These are phyloP conservation scores for Didymella arachidicola DNA, from an alignment of 2,329 filamentous ascomycete genomes.

Conservation along the genomic window DNA sequence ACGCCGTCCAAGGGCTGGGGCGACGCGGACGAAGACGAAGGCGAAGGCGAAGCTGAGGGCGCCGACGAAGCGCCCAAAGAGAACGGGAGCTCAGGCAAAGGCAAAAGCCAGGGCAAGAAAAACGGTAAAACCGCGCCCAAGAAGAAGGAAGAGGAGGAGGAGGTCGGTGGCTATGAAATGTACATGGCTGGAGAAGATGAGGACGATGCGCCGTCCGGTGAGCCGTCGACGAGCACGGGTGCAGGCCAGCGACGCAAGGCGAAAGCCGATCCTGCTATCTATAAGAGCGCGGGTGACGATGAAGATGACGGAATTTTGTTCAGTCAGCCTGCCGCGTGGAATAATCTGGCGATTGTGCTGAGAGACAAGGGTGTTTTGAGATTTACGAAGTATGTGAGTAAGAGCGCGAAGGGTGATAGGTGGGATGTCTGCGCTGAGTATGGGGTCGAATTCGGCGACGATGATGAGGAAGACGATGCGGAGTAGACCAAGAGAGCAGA, in stretches of 20 bases:
- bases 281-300: constrained; percentile 63
- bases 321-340: constrained; percentile 78
- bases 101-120: constrained; percentile 19
- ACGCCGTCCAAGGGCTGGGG: constrained; percentile 90
- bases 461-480: background rate
- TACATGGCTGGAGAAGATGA: constrained; percentile 90
- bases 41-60: constrained; percentile 38
- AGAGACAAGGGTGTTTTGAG: constrained; percentile 84
- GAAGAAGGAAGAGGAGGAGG: constrained; percentile 57
- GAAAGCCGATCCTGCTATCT: constrained; percentile 79
- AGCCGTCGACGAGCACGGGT: constrained; percentile 52
- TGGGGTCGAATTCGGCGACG: constrained; percentile 68
- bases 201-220: constrained; percentile 57
- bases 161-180: constrained; percentile 80
- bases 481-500: too few species aligned
- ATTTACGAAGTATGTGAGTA: constrained; percentile 96
- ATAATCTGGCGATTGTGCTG: constrained; percentile 88
- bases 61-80: constrained; percentile 55
- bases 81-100: constrained; percentile 40
- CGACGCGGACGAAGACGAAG: constrained; percentile 66
- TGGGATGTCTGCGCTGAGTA: constrained; percentile 89
- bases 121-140: constrained; percentile 22
- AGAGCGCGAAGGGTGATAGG: constrained; percentile 81
- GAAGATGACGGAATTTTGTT: constrained; percentile 81
- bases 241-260: constrained; percentile 57